Base-by-base conservation (phyloP, 1,139 yeast genomes). In the Diutina neorugosa region DNA sequence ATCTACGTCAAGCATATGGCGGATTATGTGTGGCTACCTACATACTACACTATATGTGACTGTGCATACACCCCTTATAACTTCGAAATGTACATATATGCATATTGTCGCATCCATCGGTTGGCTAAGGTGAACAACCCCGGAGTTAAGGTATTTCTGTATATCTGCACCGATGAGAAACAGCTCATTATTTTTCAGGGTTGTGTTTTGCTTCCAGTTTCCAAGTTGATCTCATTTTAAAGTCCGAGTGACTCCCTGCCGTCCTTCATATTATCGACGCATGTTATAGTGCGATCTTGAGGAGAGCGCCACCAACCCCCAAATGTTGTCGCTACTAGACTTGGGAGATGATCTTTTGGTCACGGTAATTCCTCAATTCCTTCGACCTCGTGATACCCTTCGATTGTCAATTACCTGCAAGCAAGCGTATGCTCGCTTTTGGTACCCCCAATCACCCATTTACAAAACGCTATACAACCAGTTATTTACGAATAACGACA, bases 341-440 rank as follows among this genome's bases (percentile, higher is more conserved):
- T 61, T 77, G 18, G 76, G 76, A 4, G 70, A 68, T 19, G 84
- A 79, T 57, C 62, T 76, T n/a, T 60, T 78, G n/a, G 67, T 68
- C n/a, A 65, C 63, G 16, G 69, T 66, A 46, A 60, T 77, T 21
- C 66, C 76, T 0, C 65, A 65, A 14, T 68, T 65, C 54, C 60
- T 82, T 3, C 62, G 73, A 0, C 70, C 77, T 0, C 64, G 65
- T 12, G 85, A 81, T 49, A 77, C 81, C 8, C 68, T 69, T 55
- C 63, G 70, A 12, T 65, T 82, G 19, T 74, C 80, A n/a, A 57
- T 69, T 20, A 70, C 81, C 0, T 75, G 76, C n/a, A 8, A n/a
- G 8, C 23, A 6, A 11, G 20, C 27, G 3, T 46, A 25, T 18
- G 9, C 11, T 20, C 37, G 50, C 9, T 46, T 25, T 14, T 46